Evolutionary conservation across 352 stramenopile genomes (phyloP).

Genomic region (Globisporangium irregulare): DNA sequence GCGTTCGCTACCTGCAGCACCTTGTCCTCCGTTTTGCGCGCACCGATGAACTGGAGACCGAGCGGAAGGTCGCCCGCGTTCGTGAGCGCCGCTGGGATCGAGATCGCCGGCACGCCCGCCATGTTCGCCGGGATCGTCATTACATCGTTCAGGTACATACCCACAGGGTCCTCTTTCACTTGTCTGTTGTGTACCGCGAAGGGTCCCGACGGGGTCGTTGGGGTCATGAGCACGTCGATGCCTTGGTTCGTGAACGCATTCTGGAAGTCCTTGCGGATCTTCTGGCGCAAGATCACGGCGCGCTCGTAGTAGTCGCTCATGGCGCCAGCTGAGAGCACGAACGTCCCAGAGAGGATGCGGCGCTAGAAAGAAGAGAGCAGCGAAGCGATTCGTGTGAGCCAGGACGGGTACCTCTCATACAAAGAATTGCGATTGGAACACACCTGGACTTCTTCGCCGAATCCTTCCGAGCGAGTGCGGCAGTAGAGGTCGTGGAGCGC

Average conservation of each 20-base stretch:
- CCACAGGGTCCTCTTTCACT: slow-evolving; percentile 63
- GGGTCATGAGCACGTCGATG: slow-evolving; percentile 85
- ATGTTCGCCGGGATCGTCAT: slow-evolving; percentile 91
- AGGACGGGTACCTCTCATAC: not conserved
- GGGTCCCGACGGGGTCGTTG: slow-evolving; percentile 80
- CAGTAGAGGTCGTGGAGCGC: slow-evolving; percentile 86
- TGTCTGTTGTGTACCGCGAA: slow-evolving; percentile 63
- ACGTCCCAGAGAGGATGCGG: slow-evolving; percentile 89
- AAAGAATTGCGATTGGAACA: not conserved
- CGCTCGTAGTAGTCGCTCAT: slow-evolving; percentile 91
- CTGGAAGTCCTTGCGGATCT: slow-evolving; percentile 77
- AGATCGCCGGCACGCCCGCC: slow-evolving; percentile 84
- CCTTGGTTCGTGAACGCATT: slow-evolving; percentile 47
- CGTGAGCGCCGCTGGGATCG: slow-evolving; percentile 66
- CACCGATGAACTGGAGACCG: slow-evolving; percentile 77
- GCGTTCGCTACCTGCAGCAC: slow-evolving; percentile 62
- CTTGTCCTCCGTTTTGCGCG: slow-evolving; percentile 53
- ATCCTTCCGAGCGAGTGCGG: slow-evolving; percentile 84
- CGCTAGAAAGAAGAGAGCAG: slow-evolving; percentile 31
- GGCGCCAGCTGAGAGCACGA: slow-evolving; percentile 84
- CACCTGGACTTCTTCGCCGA: slow-evolving; percentile 91
- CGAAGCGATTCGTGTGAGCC: not conserved
- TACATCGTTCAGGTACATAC: slow-evolving; percentile 91
- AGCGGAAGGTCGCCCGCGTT: slow-evolving; percentile 57
- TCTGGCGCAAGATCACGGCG: slow-evolving; percentile 73